These are phyloP conservation scores for Helianthus tuberosus DNA, from an alignment of 129 eudicot species.

Conservation along the genomic window DNA sequence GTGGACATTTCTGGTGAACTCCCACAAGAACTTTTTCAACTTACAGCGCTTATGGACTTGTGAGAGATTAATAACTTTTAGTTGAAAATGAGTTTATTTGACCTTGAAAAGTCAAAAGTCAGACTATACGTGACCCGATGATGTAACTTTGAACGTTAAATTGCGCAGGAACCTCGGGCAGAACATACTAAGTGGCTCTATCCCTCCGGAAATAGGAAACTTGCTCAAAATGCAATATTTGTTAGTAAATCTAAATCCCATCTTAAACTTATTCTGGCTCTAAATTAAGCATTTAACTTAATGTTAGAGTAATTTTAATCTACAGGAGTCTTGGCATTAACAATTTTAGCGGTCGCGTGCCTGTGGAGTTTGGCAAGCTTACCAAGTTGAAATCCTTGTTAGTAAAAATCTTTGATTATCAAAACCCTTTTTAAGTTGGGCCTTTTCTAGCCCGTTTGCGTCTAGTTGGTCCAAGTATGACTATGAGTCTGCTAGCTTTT, in stretches of 20 bases:
- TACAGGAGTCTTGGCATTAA: conserved; percentile 78
- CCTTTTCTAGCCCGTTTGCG: conserved; percentile 36
- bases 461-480: conserved; percentile 14
- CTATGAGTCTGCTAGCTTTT: conserved; percentile 9
- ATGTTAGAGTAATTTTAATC: conserved; percentile 5
- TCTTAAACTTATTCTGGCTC: background rate
- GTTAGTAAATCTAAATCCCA: conserved; percentile 37
- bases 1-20: conserved; percentile 71
- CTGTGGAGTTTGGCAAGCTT: conserved; percentile 62
- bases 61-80: conserved; percentile 24
- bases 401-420: conserved; percentile 30
- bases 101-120: conserved; percentile 18
- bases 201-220: conserved; percentile 56
- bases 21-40: conserved; percentile 62
- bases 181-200: conserved; percentile 61
- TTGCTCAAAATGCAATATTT: conserved; percentile 59
- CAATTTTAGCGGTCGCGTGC: conserved; percentile 64
- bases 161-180: conserved; percentile 65
- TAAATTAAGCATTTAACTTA: background rate
- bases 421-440: conserved; percentile 4
- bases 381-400: conserved; percentile 60
- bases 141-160: conserved; percentile 19
- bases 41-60: conserved; percentile 67
- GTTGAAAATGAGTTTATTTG: conserved; percentile 11
- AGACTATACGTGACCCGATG: background rate